Base-by-base conservation (phyloP, 2,329 filamentous ascomycete species). In the Botrytis squamosa region DNA sequence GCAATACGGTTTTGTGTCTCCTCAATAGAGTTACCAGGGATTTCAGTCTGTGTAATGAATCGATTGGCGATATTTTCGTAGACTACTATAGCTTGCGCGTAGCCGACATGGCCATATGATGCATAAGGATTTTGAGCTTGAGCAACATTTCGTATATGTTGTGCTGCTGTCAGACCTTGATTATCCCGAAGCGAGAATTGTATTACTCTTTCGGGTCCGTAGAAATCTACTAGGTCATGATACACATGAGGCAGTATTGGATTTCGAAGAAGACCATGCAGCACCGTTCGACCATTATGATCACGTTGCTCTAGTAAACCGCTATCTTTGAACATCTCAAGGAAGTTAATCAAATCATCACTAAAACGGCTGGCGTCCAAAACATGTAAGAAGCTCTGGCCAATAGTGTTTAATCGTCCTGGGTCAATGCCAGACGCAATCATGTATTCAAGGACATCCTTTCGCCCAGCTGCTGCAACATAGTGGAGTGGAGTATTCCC, bases 321-420 rank as follows among this genome's bases (percentile, higher is more conserved):
- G 16, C 40, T 49, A 36, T 59, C 52, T n/a, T 72, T 71, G 40
- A 74, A 74, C 33, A 55, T 36, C 29, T 16, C 25, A 18, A 74
- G 40, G 25, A 74, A 74, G 33, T 71, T 55, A 25, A 71, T 71
- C 10, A 74, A 52, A 55, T 65, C 59, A 18, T 72, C 72, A 60
- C 72, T 65, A 69, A 74, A 74, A 36, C 52, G 49, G 29, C 46
- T 71, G 40, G 59, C 62, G 22, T 74, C 67, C 20, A 74, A 60
- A 71, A 67, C 72, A 65, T 74, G 68, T 52, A 74, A 33, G 18
- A 74, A 74, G 57, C 55, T 72, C 42, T 74, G 40, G 3, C 68
- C 62, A 60, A 59, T 65, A 14, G 33, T 16, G 33, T 72, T 71
- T 5, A 57, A n/a, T 25, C 33, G 40, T 42, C 12, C 20, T 16